Base-by-base conservation (phyloP, 257 asterid genomes). In the Solanum piurae region DNA sequence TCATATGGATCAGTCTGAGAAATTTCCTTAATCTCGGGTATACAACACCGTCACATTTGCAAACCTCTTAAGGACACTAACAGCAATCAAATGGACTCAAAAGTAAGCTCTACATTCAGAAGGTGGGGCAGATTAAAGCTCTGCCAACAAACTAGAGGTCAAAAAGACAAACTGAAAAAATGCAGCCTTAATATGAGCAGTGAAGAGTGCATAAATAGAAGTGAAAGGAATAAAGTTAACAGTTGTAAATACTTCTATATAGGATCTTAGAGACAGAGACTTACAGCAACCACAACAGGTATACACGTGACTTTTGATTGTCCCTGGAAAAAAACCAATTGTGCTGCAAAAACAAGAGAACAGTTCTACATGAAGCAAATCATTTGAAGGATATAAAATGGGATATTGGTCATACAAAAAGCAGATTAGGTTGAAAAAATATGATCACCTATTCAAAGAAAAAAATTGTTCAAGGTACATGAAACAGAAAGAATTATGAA, bases 261-360 rank as follows among this genome's bases (percentile, higher is more conserved):
- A 49, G 37, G 69, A 82, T 82, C 42, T 29, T 46, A 55, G 87
- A 87, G 86, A 87, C 96, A 55, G 87, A 87, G 86, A 87, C 96
- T 94, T 91, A 94, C 98, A 88, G 95, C 96, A 87, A 94, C 95
- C 88, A 94, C 96, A 83, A 91, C 96, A 64, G 98, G 98, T 83
- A 94, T 94, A 89, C 92, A 88, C 25, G 93, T 93, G 73, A 94
- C 89, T 91, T 89, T 94, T 76, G 88, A 89, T 88, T 93, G 92
- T 88, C 90, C 98, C 83, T 91, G 89, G 89, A 88, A 93, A 52
- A 86, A 85, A 77, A 94, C 89, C 92, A 89, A 91, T 89, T 94
- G 98, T 42, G 98, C 98, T 94, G 95, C 92, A 94, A 71, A 72
- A 87, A 88, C 55, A 88, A 83, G 34, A 88, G 68, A 82, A 25